phyloP scores from a whole-genome alignment of 495 filamentous ascomycete species.

The Stereocaulon alpinum region DNA sequence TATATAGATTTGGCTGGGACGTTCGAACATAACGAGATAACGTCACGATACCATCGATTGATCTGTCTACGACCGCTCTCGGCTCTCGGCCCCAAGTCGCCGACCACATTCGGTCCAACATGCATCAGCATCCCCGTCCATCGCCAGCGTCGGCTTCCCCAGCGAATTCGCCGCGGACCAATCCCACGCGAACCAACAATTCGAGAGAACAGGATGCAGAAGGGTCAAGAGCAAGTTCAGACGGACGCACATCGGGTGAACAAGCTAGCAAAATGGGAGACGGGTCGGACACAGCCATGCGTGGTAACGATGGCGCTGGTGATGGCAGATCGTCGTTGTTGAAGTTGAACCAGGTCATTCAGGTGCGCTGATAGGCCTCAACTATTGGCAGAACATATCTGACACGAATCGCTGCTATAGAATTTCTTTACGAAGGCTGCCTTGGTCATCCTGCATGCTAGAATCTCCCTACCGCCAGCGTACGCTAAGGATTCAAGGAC shows the following conservation, averaged over 20 bases:
- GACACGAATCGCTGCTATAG: constrained; percentile 35
- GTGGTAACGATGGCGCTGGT: constrained; percentile 28
- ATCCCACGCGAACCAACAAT: constrained; percentile 60
- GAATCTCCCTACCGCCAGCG: constrained; percentile 57
- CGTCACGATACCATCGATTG: not conserved
- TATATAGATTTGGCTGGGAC: not conserved
- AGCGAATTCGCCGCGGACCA: constrained; percentile 53
- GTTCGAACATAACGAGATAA: not conserved
- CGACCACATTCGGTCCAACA: constrained; percentile 24
- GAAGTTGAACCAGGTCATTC: constrained; percentile 83
- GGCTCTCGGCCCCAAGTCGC: not conserved
- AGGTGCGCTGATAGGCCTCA: constrained; percentile 44
- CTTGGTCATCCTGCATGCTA: constrained; percentile 70
- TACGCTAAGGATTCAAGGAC: constrained; percentile 46
- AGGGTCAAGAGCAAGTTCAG: constrained; percentile 31
- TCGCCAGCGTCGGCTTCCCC: constrained; percentile 55
- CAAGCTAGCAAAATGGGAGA: constrained; percentile 35
- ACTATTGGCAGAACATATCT: constrained; percentile 5
- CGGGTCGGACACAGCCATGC: constrained; percentile 34
- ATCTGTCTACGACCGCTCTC: not conserved
- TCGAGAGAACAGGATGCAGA: constrained; percentile 48
- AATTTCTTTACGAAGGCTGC: constrained; percentile 88
- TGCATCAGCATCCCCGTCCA: constrained; percentile 79
- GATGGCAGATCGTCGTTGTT: constrained; percentile 49
- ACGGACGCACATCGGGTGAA: constrained; percentile 30